Evolutionary conservation across 768 basidiomycete species (phyloP).

Genomic region (Naematelia aurantialba): DNA sequence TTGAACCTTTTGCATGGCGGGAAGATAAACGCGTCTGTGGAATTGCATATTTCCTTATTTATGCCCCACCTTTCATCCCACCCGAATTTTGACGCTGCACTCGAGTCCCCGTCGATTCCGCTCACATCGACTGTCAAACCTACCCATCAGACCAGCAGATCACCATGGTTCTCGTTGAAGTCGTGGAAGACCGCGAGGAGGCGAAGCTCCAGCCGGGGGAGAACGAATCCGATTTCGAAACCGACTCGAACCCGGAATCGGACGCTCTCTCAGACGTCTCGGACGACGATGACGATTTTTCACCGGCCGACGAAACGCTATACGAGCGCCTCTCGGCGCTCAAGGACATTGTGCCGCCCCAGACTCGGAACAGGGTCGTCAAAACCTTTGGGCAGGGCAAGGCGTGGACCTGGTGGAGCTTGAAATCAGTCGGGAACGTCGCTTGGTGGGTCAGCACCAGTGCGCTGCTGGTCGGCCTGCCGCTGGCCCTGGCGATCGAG

Average conservation of each 20-base stretch:
- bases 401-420: slow-evolving; percentile 62
- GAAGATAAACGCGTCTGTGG: neutral
- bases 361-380: slow-evolving; percentile 73
- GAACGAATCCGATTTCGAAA: slow-evolving; percentile 61
- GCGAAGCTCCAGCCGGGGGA: slow-evolving; percentile 49
- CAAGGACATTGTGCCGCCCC: slow-evolving; percentile 90
- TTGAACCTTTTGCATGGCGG: too few relatives aligned
- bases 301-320: slow-evolving; percentile 71
- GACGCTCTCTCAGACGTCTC: slow-evolving; percentile 63
- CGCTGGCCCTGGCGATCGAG: slow-evolving; percentile 86
- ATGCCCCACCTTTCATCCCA: neutral
- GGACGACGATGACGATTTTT: slow-evolving; percentile 57
- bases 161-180: slow-evolving; percentile 87
- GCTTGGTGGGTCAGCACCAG: slow-evolving; percentile 95
- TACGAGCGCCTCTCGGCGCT: slow-evolving; percentile 84
- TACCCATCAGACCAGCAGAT: neutral
- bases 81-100: neutral
- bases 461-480: slow-evolving; percentile 87
- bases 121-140: slow-evolving; percentile 1
- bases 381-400: slow-evolving; percentile 58
- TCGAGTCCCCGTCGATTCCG: slow-evolving; percentile 4
- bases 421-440: slow-evolving; percentile 74
- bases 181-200: slow-evolving; percentile 53
- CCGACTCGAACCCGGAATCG: slow-evolving; percentile 56
- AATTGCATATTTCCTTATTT: neutral